Conservation (phyloP, 2,329 filamentous ascomycete species). For the Calonectria crousiana region DNA sequence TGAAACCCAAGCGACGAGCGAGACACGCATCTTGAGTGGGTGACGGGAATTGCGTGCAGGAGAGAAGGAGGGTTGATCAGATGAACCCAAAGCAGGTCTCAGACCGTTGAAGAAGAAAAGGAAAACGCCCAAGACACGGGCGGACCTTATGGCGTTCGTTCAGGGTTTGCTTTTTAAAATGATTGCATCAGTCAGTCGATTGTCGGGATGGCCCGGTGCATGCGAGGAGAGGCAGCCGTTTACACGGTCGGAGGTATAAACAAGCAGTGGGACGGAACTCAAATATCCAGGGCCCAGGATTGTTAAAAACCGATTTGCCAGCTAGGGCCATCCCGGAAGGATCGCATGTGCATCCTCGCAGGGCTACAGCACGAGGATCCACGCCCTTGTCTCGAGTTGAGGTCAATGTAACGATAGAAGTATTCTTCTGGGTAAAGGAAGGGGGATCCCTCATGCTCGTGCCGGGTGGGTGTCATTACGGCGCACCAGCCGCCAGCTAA, state of each 20-base stretch:
- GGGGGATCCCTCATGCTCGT: background rate
- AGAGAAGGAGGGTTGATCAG: background rate
- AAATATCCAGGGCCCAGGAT: background rate
- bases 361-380: background rate
- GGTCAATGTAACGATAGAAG: background rate
- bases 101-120: background rate
- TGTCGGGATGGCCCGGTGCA: background rate
- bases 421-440: background rate
- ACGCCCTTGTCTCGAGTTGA: background rate
- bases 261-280: background rate
- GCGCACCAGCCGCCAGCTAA: background rate
- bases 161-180: background rate
- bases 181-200: background rate
- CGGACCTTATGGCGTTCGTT: background rate
- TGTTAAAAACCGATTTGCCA: background rate
- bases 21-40: conserved; percentile 30
- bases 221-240: background rate
- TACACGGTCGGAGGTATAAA: background rate
- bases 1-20: conserved; percentile 21
- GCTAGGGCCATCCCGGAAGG: background rate
- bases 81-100: background rate
- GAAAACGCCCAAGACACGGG: background rate
- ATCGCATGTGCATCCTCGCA: background rate
- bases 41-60: background rate
- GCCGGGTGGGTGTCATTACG: background rate